A percentile compares a stretch with the other conserved stretches of the same genome.
phyloP scores from a whole-genome alignment of 75 land plant genomes.

The Azolla pinnata region DNA sequence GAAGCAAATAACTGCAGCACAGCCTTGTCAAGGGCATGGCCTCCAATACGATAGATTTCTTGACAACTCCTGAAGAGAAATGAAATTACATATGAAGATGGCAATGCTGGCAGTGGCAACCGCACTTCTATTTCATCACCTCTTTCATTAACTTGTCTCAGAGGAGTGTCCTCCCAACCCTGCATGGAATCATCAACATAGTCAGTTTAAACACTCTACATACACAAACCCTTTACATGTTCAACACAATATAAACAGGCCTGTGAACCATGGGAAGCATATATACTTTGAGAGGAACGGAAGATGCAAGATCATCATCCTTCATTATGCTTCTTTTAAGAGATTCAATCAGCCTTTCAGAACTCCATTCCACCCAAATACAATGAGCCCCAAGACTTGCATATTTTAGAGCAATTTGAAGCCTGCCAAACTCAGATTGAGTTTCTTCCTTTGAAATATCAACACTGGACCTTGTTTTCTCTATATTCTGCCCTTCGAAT shows the following conservation, averaged over 20 bases:
- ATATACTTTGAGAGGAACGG: slow-evolving; percentile 57
- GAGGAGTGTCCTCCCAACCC: slow-evolving; percentile 94
- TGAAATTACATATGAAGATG: slow-evolving; percentile 70
- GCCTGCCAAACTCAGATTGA: slow-evolving; percentile 50
- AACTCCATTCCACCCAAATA: slow-evolving; percentile 85
- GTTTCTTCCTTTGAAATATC: slow-evolving; percentile 26
- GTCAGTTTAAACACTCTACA: background rate
- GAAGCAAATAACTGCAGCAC: slow-evolving; percentile 69
- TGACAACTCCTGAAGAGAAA: slow-evolving; percentile 81
- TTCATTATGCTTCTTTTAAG: slow-evolving; percentile 44
- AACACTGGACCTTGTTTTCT: slow-evolving; percentile 25
- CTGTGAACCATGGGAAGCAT: background rate
- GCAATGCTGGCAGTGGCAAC: slow-evolving; percentile 85
- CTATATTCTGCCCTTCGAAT: slow-evolving; percentile 33
- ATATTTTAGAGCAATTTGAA: slow-evolving; percentile 31
- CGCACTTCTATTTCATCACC: slow-evolving; percentile 56
- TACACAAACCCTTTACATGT: background rate
- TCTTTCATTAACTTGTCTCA: slow-evolving; percentile 55
- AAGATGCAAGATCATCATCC: slow-evolving; percentile 65
- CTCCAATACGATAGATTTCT: slow-evolving; percentile 85
- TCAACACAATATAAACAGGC: background rate
- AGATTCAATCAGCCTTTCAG: slow-evolving; percentile 47
- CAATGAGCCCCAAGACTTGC: slow-evolving; percentile 73
- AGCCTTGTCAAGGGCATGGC: slow-evolving; percentile 85
- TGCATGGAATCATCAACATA: slow-evolving; percentile 12